A percentile compares a stretch with the other conserved stretches of the same genome.
These are phyloP conservation scores for Tulasnella sp. DNA, from an alignment of 768 basidiomycete species.

Conservation along the genomic window DNA sequence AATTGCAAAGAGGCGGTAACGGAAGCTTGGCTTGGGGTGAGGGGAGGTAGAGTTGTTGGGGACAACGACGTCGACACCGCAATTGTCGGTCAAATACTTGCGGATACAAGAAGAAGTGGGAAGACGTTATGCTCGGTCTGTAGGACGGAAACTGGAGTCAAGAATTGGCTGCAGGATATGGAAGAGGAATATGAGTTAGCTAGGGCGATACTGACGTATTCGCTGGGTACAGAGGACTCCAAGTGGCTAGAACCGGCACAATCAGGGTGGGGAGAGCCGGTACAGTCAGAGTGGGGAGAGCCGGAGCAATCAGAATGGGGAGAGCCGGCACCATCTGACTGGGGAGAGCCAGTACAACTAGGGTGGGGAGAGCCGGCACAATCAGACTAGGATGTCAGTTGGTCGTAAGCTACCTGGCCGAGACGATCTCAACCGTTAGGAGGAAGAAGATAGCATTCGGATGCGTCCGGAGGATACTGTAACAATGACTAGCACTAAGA, in stretches of 20 bases:
- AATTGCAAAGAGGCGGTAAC: background rate
- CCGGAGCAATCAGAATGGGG: too few relatives aligned
- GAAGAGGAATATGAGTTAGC: background rate
- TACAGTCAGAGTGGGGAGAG: too few relatives aligned
- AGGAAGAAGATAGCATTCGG: too few relatives aligned
- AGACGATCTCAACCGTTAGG: too few relatives aligned
- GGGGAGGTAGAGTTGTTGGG: background rate
- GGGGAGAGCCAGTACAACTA: too few relatives aligned
- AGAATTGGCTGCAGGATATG: background rate
- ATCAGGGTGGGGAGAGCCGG: too few relatives aligned
- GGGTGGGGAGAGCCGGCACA: too few relatives aligned
- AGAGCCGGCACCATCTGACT: too few relatives aligned
- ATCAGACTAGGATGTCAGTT: too few relatives aligned
- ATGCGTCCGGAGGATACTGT: too few relatives aligned
- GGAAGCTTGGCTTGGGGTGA: background rate
- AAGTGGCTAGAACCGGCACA: background rate
- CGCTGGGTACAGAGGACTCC: background rate
- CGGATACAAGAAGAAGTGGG: background rate
- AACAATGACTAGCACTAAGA: too few relatives aligned
- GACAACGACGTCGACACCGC: background rate
- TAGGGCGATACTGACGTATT: background rate
- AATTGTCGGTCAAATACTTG: background rate
- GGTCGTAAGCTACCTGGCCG: too few relatives aligned
- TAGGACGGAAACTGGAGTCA: background rate
- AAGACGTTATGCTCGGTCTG: background rate